Percentiles rank a stretch among this genome's conserved stretches.
These are phyloP conservation scores for Colletotrichum sp. DNA, from an alignment of 2,329 filamentous ascomycete genomes.

Conservation along the genomic window DNA sequence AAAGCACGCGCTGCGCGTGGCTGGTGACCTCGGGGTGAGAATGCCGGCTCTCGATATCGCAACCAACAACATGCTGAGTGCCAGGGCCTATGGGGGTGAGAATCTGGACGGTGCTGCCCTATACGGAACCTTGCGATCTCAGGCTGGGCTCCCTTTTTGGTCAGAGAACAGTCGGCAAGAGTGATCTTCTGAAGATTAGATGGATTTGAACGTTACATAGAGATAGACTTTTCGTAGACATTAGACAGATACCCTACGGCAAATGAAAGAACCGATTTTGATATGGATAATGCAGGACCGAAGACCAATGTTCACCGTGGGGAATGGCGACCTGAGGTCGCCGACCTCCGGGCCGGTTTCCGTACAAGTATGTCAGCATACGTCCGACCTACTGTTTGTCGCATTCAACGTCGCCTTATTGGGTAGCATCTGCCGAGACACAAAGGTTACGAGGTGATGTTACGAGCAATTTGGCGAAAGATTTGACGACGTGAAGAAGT, in stretches of 20 bases:
- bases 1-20: constrained; percentile 49
- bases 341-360: neutral
- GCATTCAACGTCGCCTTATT: neutral
- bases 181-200: neutral
- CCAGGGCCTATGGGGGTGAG: neutral
- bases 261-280: neutral
- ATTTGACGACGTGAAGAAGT: neutral
- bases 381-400: neutral
- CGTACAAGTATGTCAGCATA: neutral
- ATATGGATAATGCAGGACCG: neutral
- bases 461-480: neutral
- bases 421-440: neutral
- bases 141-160: constrained; percentile 49
- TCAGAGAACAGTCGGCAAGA: constrained; percentile 29
- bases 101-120: constrained; percentile 52
- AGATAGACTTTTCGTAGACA: neutral
- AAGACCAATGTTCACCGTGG: neutral
- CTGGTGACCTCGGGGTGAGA: constrained; percentile 39
- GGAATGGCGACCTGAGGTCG: neutral
- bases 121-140: constrained; percentile 49
- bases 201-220: neutral
- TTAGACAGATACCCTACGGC: neutral
- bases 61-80: constrained; percentile 6
- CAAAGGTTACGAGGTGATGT: neutral
- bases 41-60: constrained; percentile 41